These are phyloP conservation scores for Posidonia australis DNA, from an alignment of 106 monocot species.

Conservation along the genomic window DNA sequence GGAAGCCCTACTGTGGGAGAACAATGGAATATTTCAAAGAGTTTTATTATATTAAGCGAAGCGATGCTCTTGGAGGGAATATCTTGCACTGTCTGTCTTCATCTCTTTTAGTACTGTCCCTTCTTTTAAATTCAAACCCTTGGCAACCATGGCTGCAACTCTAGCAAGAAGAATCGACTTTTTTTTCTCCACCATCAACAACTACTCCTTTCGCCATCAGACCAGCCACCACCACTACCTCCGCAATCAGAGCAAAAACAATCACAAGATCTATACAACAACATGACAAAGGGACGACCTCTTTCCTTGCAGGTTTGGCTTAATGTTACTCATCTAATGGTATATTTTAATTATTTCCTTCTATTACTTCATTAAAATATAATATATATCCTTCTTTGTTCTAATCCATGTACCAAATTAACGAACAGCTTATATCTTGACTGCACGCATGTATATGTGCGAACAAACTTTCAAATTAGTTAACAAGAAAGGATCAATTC, in stretches of 20 bases:
- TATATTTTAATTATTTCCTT: not conserved
- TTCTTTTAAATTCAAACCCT: not conserved
- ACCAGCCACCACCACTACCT: not conserved
- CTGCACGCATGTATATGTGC: not conserved
- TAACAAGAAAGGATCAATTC: not conserved
- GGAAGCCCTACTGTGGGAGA: no score
- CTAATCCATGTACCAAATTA: not conserved
- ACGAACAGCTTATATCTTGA: not conserved
- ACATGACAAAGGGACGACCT: constrained; percentile 37
- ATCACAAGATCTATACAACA: constrained; percentile 6
- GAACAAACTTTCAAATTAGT: no score
- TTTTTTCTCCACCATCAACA: constrained; percentile 15
- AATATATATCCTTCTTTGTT: no score
- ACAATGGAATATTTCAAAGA: no score
- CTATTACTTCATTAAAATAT: not conserved
- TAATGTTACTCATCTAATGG: no score
- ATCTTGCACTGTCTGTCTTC: constrained; percentile 2
- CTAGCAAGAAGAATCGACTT: no score
- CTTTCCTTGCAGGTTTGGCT: constrained; percentile 78
- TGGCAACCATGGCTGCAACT: constrained; percentile 18
- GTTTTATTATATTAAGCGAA: no score
- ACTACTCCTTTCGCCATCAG: constrained; percentile 12
- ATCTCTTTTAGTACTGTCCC: not conserved
- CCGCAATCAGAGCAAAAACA: not conserved
- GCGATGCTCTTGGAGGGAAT: not conserved